Conservation (phyloP, 2,329 filamentous ascomycete species). For the Trematosphaeria pertusa region DNA sequence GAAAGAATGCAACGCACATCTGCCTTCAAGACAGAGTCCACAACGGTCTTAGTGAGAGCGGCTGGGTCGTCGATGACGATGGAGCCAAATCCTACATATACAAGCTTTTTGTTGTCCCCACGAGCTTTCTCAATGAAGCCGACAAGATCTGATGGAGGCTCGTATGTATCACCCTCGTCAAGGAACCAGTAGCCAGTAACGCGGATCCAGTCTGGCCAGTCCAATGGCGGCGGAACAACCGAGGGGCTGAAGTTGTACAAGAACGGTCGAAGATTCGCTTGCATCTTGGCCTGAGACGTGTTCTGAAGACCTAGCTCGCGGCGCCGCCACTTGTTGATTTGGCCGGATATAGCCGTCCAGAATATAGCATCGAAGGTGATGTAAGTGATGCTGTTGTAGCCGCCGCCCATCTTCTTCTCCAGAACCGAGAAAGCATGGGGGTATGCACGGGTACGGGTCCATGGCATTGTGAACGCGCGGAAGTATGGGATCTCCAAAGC, state of each 20-base stretch:
- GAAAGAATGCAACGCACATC: conserved; percentile 94
- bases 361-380: conserved; percentile 97
- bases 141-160: conserved; percentile 75
- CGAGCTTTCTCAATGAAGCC: conserved; percentile 86
- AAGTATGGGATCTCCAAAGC: conserved; percentile 93
- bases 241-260: conserved; percentile 95
- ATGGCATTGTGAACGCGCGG: conserved; percentile 97
- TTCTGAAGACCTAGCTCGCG: conserved; percentile 77
- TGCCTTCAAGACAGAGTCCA: conserved; percentile 87
- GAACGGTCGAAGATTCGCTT: conserved; percentile 97
- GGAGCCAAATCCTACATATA: conserved; percentile 96
- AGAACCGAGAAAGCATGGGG: conserved; percentile 95
- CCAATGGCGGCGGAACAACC: conserved; percentile 91
- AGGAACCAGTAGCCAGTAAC: conserved; percentile 99
- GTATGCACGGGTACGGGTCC: conserved; percentile 94
- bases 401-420: conserved; percentile 91
- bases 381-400: conserved; percentile 94
- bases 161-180: conserved; percentile 73
- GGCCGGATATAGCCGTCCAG: conserved; percentile 90
- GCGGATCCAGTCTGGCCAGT: conserved; percentile 97
- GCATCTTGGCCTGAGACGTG: conserved; percentile 88
- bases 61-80: conserved; percentile 91
- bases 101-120: conserved; percentile 83
- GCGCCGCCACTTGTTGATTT: conserved; percentile 93
- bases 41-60: conserved; percentile 88